These are phyloP conservation scores for Plenodomus biglobosus DNA, from an alignment of 2,329 filamentous ascomycete genomes.

Conservation along the genomic window DNA sequence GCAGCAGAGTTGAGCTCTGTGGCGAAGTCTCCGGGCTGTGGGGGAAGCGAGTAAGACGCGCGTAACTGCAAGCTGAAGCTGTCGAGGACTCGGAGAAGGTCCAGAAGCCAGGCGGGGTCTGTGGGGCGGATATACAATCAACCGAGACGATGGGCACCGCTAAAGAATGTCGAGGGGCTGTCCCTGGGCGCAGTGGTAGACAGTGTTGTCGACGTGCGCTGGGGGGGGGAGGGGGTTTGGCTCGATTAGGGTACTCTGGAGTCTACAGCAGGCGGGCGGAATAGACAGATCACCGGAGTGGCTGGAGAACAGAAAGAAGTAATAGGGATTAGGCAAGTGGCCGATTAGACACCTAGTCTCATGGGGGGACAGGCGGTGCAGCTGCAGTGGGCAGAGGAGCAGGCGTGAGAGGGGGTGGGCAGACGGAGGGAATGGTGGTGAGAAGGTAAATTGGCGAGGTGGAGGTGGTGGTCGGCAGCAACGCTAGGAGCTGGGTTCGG, in stretches of 20 bases:
- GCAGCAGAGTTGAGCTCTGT: not conserved
- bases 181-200: constrained; percentile 14
- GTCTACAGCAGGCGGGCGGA: constrained; percentile 35
- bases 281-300: constrained; percentile 42
- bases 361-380: constrained; percentile 19
- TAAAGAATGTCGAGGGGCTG: constrained; percentile 34
- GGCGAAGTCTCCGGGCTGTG: not conserved
- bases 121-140: not conserved
- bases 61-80: not conserved
- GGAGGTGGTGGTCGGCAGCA: constrained; percentile 9
- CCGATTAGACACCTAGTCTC: constrained; percentile 34
- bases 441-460: not conserved
- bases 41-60: not conserved
- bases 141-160: constrained; percentile 9
- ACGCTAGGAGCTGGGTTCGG: constrained; percentile 13
- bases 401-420: constrained; percentile 8
- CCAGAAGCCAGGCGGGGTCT: not conserved
- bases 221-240: constrained; percentile 10
- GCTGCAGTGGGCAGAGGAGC: constrained; percentile 12
- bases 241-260: constrained; percentile 39
- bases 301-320: constrained; percentile 44
- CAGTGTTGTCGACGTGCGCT: not conserved
- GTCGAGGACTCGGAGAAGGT: constrained; percentile 1
- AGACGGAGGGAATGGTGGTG: constrained; percentile 15
- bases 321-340: constrained; percentile 40